These are phyloP conservation scores for Vitis amurensis DNA, from an alignment of 164 flowering plant species.

Conservation along the genomic window DNA sequence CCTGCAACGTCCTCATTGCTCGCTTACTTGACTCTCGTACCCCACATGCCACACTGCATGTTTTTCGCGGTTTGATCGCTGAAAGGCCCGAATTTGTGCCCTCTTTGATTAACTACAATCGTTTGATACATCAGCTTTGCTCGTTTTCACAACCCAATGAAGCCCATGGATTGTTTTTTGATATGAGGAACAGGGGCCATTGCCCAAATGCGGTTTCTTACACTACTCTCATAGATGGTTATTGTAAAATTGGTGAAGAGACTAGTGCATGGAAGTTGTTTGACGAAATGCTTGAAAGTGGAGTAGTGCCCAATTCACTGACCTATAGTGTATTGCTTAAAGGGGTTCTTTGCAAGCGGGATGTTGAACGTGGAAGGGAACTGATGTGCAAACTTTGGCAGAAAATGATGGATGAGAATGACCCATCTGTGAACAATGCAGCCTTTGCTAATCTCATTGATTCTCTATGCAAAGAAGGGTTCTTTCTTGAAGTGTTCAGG, in stretches of 20 bases:
- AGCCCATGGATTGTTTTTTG: slow-evolving; percentile 58
- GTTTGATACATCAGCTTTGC: slow-evolving; percentile 74
- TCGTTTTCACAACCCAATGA: slow-evolving; percentile 17
- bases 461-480: slow-evolving; percentile 72
- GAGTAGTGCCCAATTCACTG: slow-evolving; percentile 62
- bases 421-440: slow-evolving; percentile 44
- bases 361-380: slow-evolving; percentile 38
- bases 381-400: slow-evolving; percentile 66
- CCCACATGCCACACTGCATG: slow-evolving; percentile 39
- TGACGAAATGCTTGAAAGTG: slow-evolving; percentile 70
- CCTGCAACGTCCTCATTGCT: slow-evolving; percentile 79
- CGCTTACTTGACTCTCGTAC: slow-evolving; percentile 54
- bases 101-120: slow-evolving; percentile 66
- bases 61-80: slow-evolving; percentile 38
- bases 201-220: slow-evolving; percentile 62
- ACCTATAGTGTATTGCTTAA: slow-evolving; percentile 68
- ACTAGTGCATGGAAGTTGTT: slow-evolving; percentile 55
- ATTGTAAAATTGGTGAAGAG: slow-evolving; percentile 50
- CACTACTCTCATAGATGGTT: slow-evolving; percentile 73
- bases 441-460: slow-evolving; percentile 77
- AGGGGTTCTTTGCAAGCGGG: slow-evolving; percentile 56
- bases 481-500: slow-evolving; percentile 55
- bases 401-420: slow-evolving; percentile 53
- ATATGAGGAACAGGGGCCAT: slow-evolving; percentile 61
- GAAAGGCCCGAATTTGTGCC: slow-evolving; percentile 69